Evolutionary conservation across 495 filamentous ascomycete species (phyloP).

Genomic region (Penicillium steckii): DNA sequence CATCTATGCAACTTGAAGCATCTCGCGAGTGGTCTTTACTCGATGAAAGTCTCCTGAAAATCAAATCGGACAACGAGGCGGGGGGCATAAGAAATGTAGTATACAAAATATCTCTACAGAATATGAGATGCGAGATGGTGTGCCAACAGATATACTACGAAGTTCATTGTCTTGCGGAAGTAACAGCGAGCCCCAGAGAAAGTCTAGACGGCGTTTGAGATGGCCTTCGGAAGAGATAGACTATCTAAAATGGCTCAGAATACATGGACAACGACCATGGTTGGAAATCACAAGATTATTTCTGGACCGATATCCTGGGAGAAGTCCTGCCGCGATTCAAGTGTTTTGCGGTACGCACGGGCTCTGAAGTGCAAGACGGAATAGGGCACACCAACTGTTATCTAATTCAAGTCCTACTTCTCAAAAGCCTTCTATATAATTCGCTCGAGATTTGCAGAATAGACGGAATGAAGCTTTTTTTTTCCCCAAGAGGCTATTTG

Average conservation of each 20-base stretch:
- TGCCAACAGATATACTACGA: background rate
- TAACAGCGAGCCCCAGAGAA: background rate
- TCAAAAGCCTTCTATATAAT: too few species aligned
- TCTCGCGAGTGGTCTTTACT: background rate
- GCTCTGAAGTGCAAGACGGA: too few species aligned
- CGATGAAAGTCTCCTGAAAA: background rate
- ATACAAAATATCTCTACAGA: background rate
- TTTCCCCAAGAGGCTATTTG: too few species aligned
- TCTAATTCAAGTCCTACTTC: too few species aligned
- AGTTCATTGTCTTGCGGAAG: background rate
- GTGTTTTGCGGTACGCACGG: background rate
- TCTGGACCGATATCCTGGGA: background rate
- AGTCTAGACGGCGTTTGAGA: background rate
- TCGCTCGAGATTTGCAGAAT: too few species aligned
- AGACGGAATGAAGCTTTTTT: too few species aligned
- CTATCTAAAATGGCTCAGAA: background rate
- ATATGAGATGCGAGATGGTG: background rate
- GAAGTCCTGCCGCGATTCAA: background rate
- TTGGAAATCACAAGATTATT: background rate
- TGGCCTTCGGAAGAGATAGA: background rate
- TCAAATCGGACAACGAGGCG: background rate
- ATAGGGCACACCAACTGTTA: background rate
- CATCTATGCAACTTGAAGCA: background rate
- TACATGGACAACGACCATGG: background rate
- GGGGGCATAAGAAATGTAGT: background rate